Evolutionary conservation across 1,284 basidiomycete genomes (phyloP), one percentile per base, ranked within the genome.

Genomic region (Pisolithus thermaeus): DNA sequence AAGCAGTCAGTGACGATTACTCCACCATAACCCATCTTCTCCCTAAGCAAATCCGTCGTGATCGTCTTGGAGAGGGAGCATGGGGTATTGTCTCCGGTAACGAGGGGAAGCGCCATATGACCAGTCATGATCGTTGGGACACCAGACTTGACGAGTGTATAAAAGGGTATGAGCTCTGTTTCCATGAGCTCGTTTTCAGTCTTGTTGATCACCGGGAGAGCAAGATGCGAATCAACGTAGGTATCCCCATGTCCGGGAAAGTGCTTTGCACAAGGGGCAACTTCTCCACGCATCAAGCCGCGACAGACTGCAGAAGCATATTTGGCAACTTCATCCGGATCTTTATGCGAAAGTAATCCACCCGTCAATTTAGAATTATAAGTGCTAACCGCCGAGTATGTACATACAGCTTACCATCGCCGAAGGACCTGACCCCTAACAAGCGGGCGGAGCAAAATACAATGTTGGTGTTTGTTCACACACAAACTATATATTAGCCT

Each of bases 221-320:
- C 78, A n/a, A 83, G 73, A 58, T 87, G 84, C 1, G 84, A 85
- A 59, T 87, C 84, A 49, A 84, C 71, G 50, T 81, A 74, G 0
- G 84, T 87, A 51, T 87, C 83, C 0, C 85, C 85, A 54, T 87
- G 84, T 0, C 85, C 84, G 0, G 84, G 84, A 59, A 87, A 87
- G 59, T 87, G 84, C 59, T 87, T 87, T 2, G 76, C 75, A 27
- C 73, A 80, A 0, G 84, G 73, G 2, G 84, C 82, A 9, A 87
- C 65, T 1, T 74, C 76, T 1, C 71, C 68, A 4, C 70, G 62
- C 0, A 71, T 68, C 18, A 84, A 69, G 1, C 81, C 84, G 1
- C 60, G 59, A 41, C 72, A 69, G 12, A 78, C 79, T 1, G 78
- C 78, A 1, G 58, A 55, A 0, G 74, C 78, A 53, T 75, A 82